phyloP scores from a whole-genome alignment of 495 filamentous ascomycete genomes.

The Wilcoxina mikolae region DNA sequence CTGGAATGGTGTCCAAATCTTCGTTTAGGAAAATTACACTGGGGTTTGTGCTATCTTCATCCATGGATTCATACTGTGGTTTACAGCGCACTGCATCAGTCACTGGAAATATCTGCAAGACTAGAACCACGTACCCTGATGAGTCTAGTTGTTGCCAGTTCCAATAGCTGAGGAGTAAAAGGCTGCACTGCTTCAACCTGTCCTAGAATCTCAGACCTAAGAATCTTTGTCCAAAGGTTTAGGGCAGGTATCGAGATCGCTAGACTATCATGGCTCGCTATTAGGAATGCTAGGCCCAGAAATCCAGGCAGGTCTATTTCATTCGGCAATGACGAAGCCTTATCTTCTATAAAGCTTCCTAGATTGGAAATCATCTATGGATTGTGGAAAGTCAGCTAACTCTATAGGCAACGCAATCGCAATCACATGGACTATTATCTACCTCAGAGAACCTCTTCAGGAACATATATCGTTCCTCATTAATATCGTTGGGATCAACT shows the following conservation, averaged over 20 bases:
- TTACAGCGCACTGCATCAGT: no score
- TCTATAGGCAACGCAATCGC: background rate
- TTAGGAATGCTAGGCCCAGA: slow-evolving; percentile 59
- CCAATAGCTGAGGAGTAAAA: slow-evolving; percentile 59
- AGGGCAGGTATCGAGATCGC: slow-evolving; percentile 83
- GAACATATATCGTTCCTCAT: slow-evolving; percentile 82
- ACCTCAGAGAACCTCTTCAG: slow-evolving; percentile 91
- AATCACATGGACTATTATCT: slow-evolving; percentile 10
- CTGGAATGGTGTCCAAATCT: slow-evolving; percentile 88
- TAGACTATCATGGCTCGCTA: slow-evolving; percentile 73
- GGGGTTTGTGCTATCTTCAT: slow-evolving; percentile 58
- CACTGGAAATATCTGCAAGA: background rate
- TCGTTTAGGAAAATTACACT: slow-evolving; percentile 70
- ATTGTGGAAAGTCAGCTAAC: slow-evolving; percentile 28
- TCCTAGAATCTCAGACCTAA: slow-evolving; percentile 49
- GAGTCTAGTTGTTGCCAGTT: slow-evolving; percentile 35
- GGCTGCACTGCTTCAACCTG: slow-evolving; percentile 51
- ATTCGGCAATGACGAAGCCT: slow-evolving; percentile 44
- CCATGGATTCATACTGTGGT: slow-evolving; percentile 70
- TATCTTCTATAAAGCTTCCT: slow-evolving; percentile 67
- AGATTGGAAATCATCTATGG: slow-evolving; percentile 69
- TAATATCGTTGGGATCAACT: slow-evolving; percentile 61
- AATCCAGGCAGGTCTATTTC: slow-evolving; percentile 58
- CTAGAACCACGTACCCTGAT: slow-evolving; percentile 22
- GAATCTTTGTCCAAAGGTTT: slow-evolving; percentile 72